Percentiles rank a stretch among this genome's conserved stretches.
These are phyloP conservation scores for Trichoderma pleuroti DNA, from an alignment of 2,329 filamentous ascomycete genomes.

Conservation along the genomic window DNA sequence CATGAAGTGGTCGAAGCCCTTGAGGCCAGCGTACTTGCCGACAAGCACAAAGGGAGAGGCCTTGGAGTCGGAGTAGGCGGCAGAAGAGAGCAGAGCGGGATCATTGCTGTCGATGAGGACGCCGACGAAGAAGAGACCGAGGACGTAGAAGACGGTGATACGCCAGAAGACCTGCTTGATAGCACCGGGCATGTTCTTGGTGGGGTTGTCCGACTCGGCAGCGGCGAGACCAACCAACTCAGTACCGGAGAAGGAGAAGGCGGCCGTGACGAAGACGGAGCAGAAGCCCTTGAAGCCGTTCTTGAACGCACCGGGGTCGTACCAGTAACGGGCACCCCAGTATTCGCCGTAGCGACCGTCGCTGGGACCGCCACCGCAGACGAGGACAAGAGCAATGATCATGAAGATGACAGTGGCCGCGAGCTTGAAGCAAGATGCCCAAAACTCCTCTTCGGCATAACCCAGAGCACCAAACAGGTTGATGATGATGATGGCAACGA, in stretches of 20 bases:
- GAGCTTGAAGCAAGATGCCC: constrained; percentile 47
- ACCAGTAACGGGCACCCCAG: constrained; percentile 41
- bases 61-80: constrained; percentile 30
- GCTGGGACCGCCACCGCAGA: constrained; percentile 51
- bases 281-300: constrained; percentile 68
- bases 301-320: constrained; percentile 51
- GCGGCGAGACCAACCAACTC: constrained; percentile 65
- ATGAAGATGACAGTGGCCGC: constrained; percentile 52
- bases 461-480: constrained; percentile 46
- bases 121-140: constrained; percentile 44
- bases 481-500: constrained; percentile 40
- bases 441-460: constrained; percentile 26
- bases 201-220: constrained; percentile 62
- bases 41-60: constrained; percentile 49
- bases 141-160: constrained; percentile 45
- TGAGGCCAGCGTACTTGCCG: constrained; percentile 44
- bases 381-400: constrained; percentile 50
- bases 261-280: constrained; percentile 64
- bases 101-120: constrained; percentile 42
- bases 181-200: constrained; percentile 67
- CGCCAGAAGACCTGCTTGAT: constrained; percentile 65
- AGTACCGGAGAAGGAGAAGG: constrained; percentile 63
- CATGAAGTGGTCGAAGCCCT: constrained; percentile 46
- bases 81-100: constrained; percentile 36
- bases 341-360: constrained; percentile 39